Conservation (phyloP, 1,284 basidiomycete species). For the Leccinum subrobustum region DNA sequence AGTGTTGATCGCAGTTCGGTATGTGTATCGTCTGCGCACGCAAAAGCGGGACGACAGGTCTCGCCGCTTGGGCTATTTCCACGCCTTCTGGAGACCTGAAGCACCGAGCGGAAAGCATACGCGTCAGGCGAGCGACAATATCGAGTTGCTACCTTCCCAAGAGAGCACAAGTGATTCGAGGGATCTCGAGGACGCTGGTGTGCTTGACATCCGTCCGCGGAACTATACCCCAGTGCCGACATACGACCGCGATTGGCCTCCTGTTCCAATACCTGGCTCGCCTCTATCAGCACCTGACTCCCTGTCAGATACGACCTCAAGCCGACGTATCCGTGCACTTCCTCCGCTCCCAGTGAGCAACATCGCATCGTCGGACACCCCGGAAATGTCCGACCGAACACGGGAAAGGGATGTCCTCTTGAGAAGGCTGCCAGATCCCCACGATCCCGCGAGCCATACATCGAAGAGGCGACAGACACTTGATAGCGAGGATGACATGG, state of each 20-base stretch:
- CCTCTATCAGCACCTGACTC: constrained; percentile 9
- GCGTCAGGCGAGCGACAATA: constrained; percentile 30
- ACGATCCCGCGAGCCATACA: constrained; percentile 3
- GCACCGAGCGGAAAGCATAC: constrained; percentile 14
- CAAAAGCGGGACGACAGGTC: constrained; percentile 44
- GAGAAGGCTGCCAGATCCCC: constrained; percentile 6
- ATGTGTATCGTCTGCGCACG: constrained; percentile 51
- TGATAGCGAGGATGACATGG: constrained; percentile 17
- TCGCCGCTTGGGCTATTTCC: constrained; percentile 35
- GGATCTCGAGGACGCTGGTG: constrained; percentile 16
- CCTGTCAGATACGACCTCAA: constrained; percentile 13
- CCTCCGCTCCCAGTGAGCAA: constrained; percentile 27
- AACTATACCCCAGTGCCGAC: constrained; percentile 22
- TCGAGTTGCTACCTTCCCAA: constrained; percentile 29
- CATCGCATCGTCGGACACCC: neutral
- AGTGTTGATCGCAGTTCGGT: constrained; percentile 56
- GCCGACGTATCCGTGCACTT: constrained; percentile 29
- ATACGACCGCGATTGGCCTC: constrained; percentile 20
- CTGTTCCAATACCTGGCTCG: constrained; percentile 1
- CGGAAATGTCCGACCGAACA: neutral
- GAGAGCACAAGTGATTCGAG: constrained; percentile 12
- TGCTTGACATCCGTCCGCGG: constrained; percentile 25
- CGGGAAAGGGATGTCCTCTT: neutral
- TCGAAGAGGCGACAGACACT: neutral
- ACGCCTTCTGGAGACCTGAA: constrained; percentile 28